phyloP scores from a whole-genome alignment of 495 filamentous ascomycete species.

The Trichoderma reesei region DNA sequence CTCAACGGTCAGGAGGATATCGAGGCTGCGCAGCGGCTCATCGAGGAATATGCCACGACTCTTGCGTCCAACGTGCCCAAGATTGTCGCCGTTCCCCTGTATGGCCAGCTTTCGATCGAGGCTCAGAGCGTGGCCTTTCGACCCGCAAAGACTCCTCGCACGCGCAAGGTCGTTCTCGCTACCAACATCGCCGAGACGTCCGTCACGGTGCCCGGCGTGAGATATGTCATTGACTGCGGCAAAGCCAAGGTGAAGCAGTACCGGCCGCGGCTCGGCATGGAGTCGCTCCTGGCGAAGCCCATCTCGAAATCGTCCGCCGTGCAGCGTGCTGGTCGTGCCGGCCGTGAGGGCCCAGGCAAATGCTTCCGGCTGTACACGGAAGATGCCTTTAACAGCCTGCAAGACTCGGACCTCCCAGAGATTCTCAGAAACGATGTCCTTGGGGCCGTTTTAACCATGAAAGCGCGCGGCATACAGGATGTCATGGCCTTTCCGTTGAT shows the following conservation, averaged over 20 bases:
- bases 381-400: slow-evolving; percentile 56
- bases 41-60: slow-evolving; percentile 65
- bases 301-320: slow-evolving; percentile 91
- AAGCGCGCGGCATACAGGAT: slow-evolving; percentile 78
- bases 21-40: slow-evolving; percentile 65
- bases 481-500: slow-evolving; percentile 78
- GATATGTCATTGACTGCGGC: slow-evolving; percentile 85
- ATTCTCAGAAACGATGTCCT: slow-evolving; percentile 84
- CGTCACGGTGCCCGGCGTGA: slow-evolving; percentile 87
- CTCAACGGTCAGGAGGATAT: slow-evolving; percentile 91
- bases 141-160: slow-evolving; percentile 57
- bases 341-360: slow-evolving; percentile 81
- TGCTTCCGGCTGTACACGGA: slow-evolving; percentile 89
- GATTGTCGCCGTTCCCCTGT: slow-evolving; percentile 39
- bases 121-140: slow-evolving; percentile 81
- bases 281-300: slow-evolving; percentile 81
- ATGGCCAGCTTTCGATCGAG: slow-evolving; percentile 47
- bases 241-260: slow-evolving; percentile 94
- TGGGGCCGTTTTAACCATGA: slow-evolving; percentile 84
- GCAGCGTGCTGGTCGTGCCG: slow-evolving; percentile 85
- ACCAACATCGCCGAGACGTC: slow-evolving; percentile 99
- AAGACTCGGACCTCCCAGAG: slow-evolving; percentile 72
- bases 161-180: slow-evolving; percentile 80
- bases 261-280: slow-evolving; percentile 71
- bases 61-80: slow-evolving; percentile 70